A percentile compares a stretch with the other conserved stretches of the same genome.
Evolutionary conservation across 2,329 filamentous ascomycete species (phyloP).

Genomic region (Aureobasidium musti): DNA sequence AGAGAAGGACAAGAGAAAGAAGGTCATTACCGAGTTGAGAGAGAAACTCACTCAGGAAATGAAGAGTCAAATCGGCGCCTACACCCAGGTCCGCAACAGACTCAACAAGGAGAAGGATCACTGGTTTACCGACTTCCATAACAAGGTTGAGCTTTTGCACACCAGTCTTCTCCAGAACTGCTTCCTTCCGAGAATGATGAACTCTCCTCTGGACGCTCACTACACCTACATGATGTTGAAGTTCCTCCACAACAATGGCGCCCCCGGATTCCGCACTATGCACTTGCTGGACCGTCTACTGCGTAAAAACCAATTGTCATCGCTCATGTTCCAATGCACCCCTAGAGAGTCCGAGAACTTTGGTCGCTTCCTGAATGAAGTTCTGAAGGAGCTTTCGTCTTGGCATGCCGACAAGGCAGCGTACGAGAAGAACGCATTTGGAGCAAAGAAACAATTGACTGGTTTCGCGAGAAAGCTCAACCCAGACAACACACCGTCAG

Average conservation of each 20-base stretch:
- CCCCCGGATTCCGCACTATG: conserved; percentile 83
- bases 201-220: conserved; percentile 84
- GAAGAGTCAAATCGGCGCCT: conserved; percentile 67
- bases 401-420: conserved; percentile 79
- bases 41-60: conserved; percentile 73
- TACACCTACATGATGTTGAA: conserved; percentile 86
- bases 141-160: conserved; percentile 67
- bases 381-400: conserved; percentile 73
- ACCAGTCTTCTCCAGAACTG: conserved; percentile 84
- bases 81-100: conserved; percentile 66
- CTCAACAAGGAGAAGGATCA: conserved; percentile 72
- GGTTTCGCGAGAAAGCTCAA: conserved; percentile 79
- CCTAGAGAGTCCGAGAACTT: conserved; percentile 89
- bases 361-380: conserved; percentile 83
- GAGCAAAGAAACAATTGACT: conserved; percentile 63
- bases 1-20: conserved; percentile 70
- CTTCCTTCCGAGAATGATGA: conserved; percentile 80
- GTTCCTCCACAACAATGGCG: conserved; percentile 79
- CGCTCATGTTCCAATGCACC: conserved; percentile 85
- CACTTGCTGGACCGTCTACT: conserved; percentile 83
- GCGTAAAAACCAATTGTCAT: conserved; percentile 74
- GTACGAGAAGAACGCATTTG: conserved; percentile 83
- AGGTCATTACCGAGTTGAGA: conserved; percentile 67
- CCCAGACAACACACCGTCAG: conserved; percentile 65
- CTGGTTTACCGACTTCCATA: conserved; percentile 72